Conservation (phyloP, 2,329 filamentous ascomycete species). For the Lizonia empirigonia region DNA sequence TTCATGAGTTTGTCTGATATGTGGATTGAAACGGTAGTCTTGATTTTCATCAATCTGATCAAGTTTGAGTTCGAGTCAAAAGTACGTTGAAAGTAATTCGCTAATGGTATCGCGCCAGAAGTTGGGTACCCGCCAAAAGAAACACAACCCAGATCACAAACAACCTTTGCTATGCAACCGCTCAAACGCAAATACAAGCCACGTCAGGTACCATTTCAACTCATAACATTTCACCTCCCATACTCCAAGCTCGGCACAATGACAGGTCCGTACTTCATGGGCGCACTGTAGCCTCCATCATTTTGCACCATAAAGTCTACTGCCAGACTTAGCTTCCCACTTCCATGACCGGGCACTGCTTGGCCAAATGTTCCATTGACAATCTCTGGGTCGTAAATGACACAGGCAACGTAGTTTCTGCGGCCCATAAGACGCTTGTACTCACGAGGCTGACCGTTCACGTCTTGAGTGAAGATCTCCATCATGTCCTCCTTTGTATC, state of each 20-base stretch:
- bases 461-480: slow-evolving; percentile 97
- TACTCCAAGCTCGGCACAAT: slow-evolving; percentile 76
- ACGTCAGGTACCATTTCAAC: background rate
- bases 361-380: slow-evolving; percentile 57
- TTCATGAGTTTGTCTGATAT: background rate
- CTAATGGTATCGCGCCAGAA: background rate
- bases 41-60: background rate
- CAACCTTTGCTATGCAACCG: slow-evolving; percentile 33
- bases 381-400: slow-evolving; percentile 91
- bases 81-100: background rate
- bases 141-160: background rate
- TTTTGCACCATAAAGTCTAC: slow-evolving; percentile 98
- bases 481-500: slow-evolving; percentile 99
- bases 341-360: slow-evolving; percentile 47
- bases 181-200: slow-evolving; percentile 17
- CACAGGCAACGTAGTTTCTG: slow-evolving; percentile 88
- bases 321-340: slow-evolving; percentile 74
- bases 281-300: slow-evolving; percentile 77
- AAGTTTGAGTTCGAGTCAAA: no score
- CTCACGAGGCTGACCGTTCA: slow-evolving; percentile 80
- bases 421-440: slow-evolving; percentile 91
- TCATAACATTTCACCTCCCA: slow-evolving; percentile 46
- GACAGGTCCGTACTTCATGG: slow-evolving; percentile 96
- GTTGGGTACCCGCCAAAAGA: background rate
- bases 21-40: background rate